Base-by-base conservation (phyloP, 805 yeast genomes). In the Teunomyces panamensis region DNA sequence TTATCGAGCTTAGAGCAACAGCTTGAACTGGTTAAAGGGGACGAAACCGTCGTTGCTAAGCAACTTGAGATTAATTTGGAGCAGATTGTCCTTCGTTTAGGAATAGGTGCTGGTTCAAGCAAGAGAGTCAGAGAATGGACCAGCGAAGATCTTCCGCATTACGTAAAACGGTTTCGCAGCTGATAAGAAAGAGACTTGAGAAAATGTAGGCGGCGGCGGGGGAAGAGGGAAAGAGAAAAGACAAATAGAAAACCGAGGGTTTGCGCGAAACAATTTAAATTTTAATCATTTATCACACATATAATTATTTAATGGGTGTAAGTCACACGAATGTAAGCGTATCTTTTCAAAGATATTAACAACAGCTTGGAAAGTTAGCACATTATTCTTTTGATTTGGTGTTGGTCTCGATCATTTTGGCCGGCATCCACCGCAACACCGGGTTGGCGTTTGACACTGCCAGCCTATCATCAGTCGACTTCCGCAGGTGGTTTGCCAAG, bases 401-500 rank as follows among this genome's bases (percentile, higher is more conserved):
- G 3, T 72, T 91, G 49, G 71, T 89, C 7, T 87, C 96, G 2
- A 81, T 94, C 63, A 73, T 91, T 10, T 70, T 92, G 39, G 96
- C 97, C 0, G 96, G 96, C 3, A 77, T 91, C 45, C 85, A 89
- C 62, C 78, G 89, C 52, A 83, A 87, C 52, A 87, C 96, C 0
- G 97, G 97, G 0, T 72, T 84, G 42, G 78, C 78, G 50, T 63
- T 83, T 64, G 74, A 80, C 61, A 73, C 84, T 6, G 59, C 70
- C 29, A 62, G 66, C 44, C 73, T 81, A 46, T 80, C 81, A 14
- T 75, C 84, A 51, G 58, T 63, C 50, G 66, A 66, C 49, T 55
- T 77, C 53, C 68, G 81, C 9, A 63, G 69, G 30, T 76, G 80
- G 71, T 64, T 85, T 37, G 71, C 73, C 16, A 74, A 75, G 47